Conservation (phyloP, 306 rosid species). For the Cercis canadensis region DNA sequence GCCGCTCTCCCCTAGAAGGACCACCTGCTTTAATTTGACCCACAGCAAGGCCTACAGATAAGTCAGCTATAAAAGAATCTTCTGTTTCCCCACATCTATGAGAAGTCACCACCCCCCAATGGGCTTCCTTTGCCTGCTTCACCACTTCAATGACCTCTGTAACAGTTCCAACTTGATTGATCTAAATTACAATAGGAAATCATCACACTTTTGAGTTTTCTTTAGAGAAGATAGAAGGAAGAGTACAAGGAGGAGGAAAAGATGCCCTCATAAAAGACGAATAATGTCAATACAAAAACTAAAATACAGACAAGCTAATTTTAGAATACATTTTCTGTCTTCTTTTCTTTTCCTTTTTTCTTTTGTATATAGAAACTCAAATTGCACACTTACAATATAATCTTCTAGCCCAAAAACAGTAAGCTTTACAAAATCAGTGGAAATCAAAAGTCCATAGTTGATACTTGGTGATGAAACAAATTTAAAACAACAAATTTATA, state of each 20-base stretch:
- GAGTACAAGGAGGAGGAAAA: conserved; percentile 13
- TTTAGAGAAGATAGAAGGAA: conserved; percentile 18
- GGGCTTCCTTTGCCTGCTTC: conserved; percentile 82
- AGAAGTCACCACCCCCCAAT: conserved; percentile 85
- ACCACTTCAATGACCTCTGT: conserved; percentile 91
- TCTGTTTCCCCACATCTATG: conserved; percentile 94
- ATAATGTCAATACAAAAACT: neutral
- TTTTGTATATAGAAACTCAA: too few relatives aligned
- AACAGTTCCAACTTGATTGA: conserved; percentile 93
- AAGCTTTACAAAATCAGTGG: conserved; percentile 4
- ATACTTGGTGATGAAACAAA: neutral
- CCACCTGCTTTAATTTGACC: conserved; percentile 97
- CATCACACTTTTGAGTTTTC: conserved; percentile 27
- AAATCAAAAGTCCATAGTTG: conserved; percentile 34
- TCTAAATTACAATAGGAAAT: conserved; percentile 50
- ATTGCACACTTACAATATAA: too few relatives aligned
- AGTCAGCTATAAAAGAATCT: conserved; percentile 90
- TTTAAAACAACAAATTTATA: too few relatives aligned
- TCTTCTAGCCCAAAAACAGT: too few relatives aligned
- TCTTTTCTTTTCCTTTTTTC: neutral
- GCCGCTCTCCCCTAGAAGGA: conserved; percentile 97
- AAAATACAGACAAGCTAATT: too few relatives aligned
- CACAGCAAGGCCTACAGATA: conserved; percentile 86
- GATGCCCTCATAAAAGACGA: conserved; percentile 21
- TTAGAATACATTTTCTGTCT: too few relatives aligned